Evolutionary conservation across 257 asterid genomes (phyloP), one percentile per base, ranked within the genome.

Genomic region (Lycium ferocissimum): DNA sequence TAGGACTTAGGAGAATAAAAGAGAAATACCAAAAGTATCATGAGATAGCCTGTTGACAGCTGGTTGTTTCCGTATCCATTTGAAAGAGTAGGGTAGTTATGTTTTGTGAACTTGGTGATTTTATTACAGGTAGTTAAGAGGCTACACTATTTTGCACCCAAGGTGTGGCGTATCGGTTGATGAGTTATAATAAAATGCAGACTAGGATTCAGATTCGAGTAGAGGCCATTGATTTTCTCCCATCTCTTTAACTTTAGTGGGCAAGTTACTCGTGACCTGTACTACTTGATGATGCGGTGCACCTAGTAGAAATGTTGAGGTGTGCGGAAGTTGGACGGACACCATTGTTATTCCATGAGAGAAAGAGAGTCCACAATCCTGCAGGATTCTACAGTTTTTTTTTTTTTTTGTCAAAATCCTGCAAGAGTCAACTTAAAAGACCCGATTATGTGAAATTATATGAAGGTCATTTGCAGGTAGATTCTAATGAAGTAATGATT

Each of bases 41-140:
- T 75, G 81, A 22, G 81, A 38, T 75, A 49, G 62, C 10, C 11
- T 49, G 81, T 75, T 49, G 51, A 37, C 14, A 49, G 61, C 81
- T 75, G 62, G 62, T 53, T 75, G 12, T 75, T 47, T 75, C 20
- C 81, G 22, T 26, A 22, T 75, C 81, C 81, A 10, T 75, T 75
- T 75, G 81, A 75, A 75, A 51, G 61, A 75, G 43, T 75, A 22
- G 43, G 43, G 17, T 47, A 22, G 61, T 49, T 49, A 22, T 47
- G 81, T 75, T 75, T 75, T 75, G 37, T 75, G 58, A 75, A 75
- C 81, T 49, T 12, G 61, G 43, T 75, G 61, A 49, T 75, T 75
- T 47, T 75, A 6, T 49, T 75, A 6, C 61, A 75, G 81, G 12
- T 75, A 75, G 81, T 11, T 20, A 22, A 20, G 81, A 75, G 43